phyloP scores from a whole-genome alignment of 371 early-diverging fungal genomes.

The Apophysomyces ossiformis region DNA sequence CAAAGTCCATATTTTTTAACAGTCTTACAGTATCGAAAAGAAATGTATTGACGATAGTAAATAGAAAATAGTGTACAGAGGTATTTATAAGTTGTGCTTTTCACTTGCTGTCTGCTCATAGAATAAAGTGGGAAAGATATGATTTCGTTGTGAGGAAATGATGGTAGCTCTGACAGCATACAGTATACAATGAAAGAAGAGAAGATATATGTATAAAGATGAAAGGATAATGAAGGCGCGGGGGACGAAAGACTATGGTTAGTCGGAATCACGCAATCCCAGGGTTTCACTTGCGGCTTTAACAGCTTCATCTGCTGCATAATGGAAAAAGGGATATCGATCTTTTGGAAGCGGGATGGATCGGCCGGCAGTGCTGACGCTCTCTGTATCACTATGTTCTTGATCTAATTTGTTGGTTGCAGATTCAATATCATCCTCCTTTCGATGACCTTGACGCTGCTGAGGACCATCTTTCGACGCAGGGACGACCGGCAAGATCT shows the following conservation, averaged over 20 bases:
- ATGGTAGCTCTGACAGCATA: too few species aligned
- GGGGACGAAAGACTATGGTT: neutral
- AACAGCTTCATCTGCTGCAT: conserved; percentile 53
- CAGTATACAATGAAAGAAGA: neutral
- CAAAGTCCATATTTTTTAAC: too few species aligned
- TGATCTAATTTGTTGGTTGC: neutral
- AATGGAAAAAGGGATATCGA: conserved; percentile 57
- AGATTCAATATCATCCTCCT: neutral
- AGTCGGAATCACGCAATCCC: neutral
- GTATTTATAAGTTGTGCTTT: too few species aligned
- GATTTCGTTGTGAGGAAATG: too few species aligned
- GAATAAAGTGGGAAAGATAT: too few species aligned
- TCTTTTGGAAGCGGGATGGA: conserved; percentile 43
- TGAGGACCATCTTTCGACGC: conserved; percentile 42
- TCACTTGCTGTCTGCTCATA: too few species aligned
- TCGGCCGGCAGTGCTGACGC: conserved; percentile 23
- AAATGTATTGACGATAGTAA: too few species aligned
- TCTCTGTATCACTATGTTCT: conserved; percentile 17
- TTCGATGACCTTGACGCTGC: neutral
- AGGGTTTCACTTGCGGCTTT: conserved; percentile 31
- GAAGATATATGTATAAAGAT: neutral
- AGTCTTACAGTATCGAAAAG: too few species aligned
- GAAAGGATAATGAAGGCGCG: neutral
- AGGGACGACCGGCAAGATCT: conserved; percentile 50
- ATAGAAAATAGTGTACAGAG: too few species aligned